A percentile compares a stretch with the other conserved stretches of the same genome.
These are phyloP conservation scores for Boletus sensibilis DNA, from an alignment of 768 basidiomycete species.

Conservation along the genomic window DNA sequence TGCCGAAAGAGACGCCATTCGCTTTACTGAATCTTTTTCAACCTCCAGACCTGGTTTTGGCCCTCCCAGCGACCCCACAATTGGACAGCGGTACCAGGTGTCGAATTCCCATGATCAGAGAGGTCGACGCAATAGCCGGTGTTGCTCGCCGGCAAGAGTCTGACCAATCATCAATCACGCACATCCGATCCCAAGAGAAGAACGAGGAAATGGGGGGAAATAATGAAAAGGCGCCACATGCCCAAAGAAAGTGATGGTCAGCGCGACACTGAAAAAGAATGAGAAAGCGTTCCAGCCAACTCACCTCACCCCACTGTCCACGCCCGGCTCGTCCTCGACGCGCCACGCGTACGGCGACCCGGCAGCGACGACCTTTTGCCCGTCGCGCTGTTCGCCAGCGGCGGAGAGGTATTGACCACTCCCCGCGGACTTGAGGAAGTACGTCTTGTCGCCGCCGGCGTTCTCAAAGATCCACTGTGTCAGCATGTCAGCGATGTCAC, in stretches of 20 bases:
- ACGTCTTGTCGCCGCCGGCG: constrained; percentile 23
- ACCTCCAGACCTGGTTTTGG: constrained; percentile 52
- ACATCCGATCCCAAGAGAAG: not conserved
- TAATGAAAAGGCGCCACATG: not conserved
- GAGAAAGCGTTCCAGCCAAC: constrained; percentile 7
- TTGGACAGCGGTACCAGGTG: constrained; percentile 44
- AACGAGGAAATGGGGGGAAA: too few relatives aligned
- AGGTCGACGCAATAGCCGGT: constrained; percentile 44
- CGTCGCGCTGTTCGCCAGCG: constrained; percentile 34
- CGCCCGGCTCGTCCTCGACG: constrained; percentile 46
- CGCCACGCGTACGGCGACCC: constrained; percentile 45
- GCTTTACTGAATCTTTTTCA: constrained; percentile 7
- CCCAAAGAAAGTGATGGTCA: not conserved
- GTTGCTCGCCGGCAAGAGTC: constrained; percentile 48
- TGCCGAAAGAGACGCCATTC: too few relatives aligned
- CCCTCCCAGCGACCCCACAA: constrained; percentile 51
- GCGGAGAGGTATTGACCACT: constrained; percentile 43
- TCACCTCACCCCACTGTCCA: constrained; percentile 41
- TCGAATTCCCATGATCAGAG: constrained; percentile 43
- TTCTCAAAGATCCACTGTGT: constrained; percentile 47
- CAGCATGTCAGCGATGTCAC: not conserved
- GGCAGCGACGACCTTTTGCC: constrained; percentile 40
- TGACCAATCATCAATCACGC: constrained; percentile 15
- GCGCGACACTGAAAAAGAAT: too few relatives aligned
- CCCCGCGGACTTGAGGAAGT: constrained; percentile 43